phyloP scores from a whole-genome alignment of 208 protist genomes.

The Acanthamoeba royreba region DNA sequence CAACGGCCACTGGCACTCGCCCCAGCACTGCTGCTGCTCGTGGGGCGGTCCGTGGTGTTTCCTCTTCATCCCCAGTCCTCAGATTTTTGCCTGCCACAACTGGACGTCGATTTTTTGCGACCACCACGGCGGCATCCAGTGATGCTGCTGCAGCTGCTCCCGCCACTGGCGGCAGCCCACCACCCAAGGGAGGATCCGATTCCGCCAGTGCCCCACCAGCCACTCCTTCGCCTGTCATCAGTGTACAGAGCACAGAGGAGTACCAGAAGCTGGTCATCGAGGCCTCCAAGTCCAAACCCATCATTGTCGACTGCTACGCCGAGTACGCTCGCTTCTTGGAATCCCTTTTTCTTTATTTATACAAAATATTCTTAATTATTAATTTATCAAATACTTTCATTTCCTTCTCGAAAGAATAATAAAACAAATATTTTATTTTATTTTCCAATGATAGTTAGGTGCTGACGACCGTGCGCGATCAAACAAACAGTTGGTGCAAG shows the following conservation, averaged over 20 bases:
- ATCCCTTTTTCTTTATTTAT: too few relatives aligned
- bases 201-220: background rate
- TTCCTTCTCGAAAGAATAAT: too few relatives aligned
- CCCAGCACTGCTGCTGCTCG: too few relatives aligned
- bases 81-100: background rate
- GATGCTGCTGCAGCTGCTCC: background rate
- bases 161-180: background rate
- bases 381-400: too few relatives aligned
- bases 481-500: constrained; percentile 42
- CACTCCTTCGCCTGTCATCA: background rate
- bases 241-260: background rate
- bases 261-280: constrained; percentile 16
- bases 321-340: background rate
- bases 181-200: background rate
- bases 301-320: constrained; percentile 41
- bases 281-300: background rate
- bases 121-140: background rate
- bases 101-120: background rate
- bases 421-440: background rate
- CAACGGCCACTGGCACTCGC: too few relatives aligned
- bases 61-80: too few relatives aligned
- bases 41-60: too few relatives aligned
- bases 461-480: too few relatives aligned
- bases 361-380: too few relatives aligned
- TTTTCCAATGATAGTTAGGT: background rate